Conservation (phyloP, 805 yeast genomes). For the Lipomyces japonicus region DNA sequence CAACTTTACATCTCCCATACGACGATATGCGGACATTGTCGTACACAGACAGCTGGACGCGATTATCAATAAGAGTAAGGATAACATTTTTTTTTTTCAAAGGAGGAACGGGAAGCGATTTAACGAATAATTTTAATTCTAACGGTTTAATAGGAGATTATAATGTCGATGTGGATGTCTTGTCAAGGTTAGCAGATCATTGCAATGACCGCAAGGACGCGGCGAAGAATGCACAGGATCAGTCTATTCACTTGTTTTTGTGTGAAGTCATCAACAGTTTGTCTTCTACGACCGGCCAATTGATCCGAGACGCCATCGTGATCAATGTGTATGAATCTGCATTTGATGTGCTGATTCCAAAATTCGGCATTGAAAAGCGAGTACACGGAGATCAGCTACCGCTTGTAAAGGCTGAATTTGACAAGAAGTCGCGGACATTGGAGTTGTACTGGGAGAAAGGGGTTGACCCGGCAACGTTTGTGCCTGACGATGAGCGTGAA, state of each 20-base stretch:
- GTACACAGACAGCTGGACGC: conserved; percentile 88
- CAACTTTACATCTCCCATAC: conserved; percentile 87
- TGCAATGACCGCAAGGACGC: conserved; percentile 95
- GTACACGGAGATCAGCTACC: conserved; percentile 98
- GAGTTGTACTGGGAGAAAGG: conserved; percentile 91
- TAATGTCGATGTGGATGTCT: conserved; percentile 46
- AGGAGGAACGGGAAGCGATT: not conserved
- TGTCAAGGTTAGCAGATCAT: conserved; percentile 81
- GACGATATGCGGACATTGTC: conserved; percentile 86
- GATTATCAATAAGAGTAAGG: conserved; percentile 43
- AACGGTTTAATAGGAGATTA: conserved; percentile 13
- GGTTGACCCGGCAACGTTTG: conserved; percentile 84
- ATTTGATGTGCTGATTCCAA: conserved; percentile 88
- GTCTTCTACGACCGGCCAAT: conserved; percentile 69
- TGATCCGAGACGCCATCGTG: conserved; percentile 80
- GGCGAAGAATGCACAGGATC: conserved; percentile 89
- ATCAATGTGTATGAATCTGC: conserved; percentile 93
- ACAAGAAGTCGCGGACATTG: conserved; percentile 58
- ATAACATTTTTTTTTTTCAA: conserved; percentile 30
- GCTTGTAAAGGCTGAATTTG: conserved; percentile 85
- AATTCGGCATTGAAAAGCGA: conserved; percentile 89
- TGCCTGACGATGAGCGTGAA: conserved; percentile 85
- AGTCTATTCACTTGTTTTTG: conserved; percentile 79
- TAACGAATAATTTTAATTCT: not conserved
- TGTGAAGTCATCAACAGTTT: conserved; percentile 80